Evolutionary conservation across 2,329 filamentous ascomycete genomes (phyloP).

Genomic region (Microsporum canis): DNA sequence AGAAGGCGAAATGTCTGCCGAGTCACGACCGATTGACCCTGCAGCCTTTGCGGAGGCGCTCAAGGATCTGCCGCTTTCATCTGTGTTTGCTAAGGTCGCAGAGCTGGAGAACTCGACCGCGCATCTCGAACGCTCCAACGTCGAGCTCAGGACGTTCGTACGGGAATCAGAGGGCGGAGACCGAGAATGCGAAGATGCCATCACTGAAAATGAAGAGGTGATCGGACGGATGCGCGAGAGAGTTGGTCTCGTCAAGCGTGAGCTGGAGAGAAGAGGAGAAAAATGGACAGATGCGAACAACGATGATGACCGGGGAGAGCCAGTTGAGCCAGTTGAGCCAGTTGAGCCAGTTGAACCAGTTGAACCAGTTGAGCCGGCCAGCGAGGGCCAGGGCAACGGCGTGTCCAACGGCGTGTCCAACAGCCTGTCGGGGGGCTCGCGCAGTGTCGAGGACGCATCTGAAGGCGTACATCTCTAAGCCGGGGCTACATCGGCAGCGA

Average conservation of each 20-base stretch:
- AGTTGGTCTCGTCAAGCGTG: constrained; percentile 40
- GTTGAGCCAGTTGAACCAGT: background rate
- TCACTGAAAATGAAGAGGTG: constrained; percentile 48
- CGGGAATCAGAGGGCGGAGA: constrained; percentile 35
- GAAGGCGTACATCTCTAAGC: background rate
- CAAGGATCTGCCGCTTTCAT: constrained; percentile 45
- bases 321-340: background rate
- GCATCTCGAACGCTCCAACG: constrained; percentile 48
- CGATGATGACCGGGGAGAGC: background rate
- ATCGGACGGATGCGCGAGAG: constrained; percentile 46
- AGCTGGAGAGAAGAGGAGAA: constrained; percentile 45
- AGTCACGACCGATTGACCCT: constrained; percentile 39
- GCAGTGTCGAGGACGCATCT: background rate
- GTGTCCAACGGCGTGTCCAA: background rate
- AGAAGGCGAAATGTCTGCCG: background rate
- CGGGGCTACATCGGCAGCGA: background rate
- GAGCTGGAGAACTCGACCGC: constrained; percentile 50
- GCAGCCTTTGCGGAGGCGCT: constrained; percentile 45
- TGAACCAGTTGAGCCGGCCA: background rate
- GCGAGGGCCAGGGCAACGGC: background rate
- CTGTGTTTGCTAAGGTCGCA: constrained; percentile 49
- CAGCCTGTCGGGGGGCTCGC: background rate
- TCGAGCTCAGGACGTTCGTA: constrained; percentile 43
- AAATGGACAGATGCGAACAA: constrained; percentile 31
- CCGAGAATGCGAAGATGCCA: constrained; percentile 44